Evolutionary conservation across 164 flowering plant species (phyloP).

Genomic region (Chloranthus sessilifolius): DNA sequence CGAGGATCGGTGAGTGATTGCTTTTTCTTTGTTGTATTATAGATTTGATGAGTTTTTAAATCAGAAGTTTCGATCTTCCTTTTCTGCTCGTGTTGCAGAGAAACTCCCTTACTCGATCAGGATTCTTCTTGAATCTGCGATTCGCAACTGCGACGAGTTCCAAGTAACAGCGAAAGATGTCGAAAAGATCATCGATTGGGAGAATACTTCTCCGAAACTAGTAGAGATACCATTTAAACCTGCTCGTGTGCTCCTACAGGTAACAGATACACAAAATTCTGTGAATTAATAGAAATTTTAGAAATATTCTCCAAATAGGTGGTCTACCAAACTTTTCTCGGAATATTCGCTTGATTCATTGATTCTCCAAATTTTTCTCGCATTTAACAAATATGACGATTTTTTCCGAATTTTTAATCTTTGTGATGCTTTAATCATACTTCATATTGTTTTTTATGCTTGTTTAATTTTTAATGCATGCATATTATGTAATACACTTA

Average conservation of each 20-base stretch:
- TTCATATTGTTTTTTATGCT: too few species aligned
- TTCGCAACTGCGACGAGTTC: constrained; percentile 89
- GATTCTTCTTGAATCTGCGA: constrained; percentile 84
- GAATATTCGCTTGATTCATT: too few species aligned
- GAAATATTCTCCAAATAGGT: too few species aligned
- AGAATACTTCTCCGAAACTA: constrained; percentile 69
- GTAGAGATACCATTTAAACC: constrained; percentile 97
- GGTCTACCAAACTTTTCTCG: too few species aligned
- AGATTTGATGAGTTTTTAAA: not conserved
- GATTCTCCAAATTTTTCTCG: too few species aligned
- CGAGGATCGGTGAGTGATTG: constrained; percentile 51
- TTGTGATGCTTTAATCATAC: too few species aligned
- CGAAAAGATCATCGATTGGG: constrained; percentile 95
- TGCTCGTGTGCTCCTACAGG: constrained; percentile 95
- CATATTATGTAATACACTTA: too few species aligned
- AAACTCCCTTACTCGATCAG: constrained; percentile 80
- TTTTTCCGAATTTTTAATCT: too few species aligned
- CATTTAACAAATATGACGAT: too few species aligned
- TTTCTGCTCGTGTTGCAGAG: constrained; percentile 30
- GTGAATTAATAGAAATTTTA: not conserved
- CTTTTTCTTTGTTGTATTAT: not conserved
- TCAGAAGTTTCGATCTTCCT: not conserved
- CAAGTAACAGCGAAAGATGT: constrained; percentile 86
- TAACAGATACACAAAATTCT: constrained; percentile 5
- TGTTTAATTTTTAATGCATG: too few species aligned